Conservation (phyloP, 495 filamentous ascomycete species). For the Cercophora samala region DNA sequence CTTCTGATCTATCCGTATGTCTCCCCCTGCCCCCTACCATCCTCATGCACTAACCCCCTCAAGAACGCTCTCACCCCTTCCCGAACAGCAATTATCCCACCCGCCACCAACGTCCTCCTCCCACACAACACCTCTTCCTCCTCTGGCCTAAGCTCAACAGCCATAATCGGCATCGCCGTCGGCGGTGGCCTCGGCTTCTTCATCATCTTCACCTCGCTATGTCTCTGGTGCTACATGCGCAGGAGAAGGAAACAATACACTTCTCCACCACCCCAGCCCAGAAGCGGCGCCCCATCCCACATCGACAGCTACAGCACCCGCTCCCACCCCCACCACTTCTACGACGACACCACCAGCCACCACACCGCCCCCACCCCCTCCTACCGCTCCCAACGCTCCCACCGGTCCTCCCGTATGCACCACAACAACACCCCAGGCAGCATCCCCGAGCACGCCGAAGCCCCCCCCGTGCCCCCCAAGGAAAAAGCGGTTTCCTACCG, state of each 20-base stretch:
- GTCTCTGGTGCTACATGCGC: constrained; percentile 26
- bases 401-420: not conserved
- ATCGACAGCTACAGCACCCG: not conserved
- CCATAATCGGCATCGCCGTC: constrained; percentile 31
- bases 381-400: not conserved
- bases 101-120: constrained; percentile 9
- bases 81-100: constrained; percentile 4
- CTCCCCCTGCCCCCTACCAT: not conserved
- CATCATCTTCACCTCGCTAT: constrained; percentile 16
- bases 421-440: not conserved
- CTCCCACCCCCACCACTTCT: not conserved
- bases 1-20: constrained; percentile 9
- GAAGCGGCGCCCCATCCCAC: not conserved
- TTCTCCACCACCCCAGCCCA: not conserved
- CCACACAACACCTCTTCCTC: constrained; percentile 8
- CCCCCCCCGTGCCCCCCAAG: constrained; percentile 31
- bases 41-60: not conserved
- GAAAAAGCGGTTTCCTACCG: constrained; percentile 14
- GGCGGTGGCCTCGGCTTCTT: constrained; percentile 27
- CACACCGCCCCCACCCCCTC: not conserved
- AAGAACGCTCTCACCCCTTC: not conserved
- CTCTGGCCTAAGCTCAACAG: constrained; percentile 24
- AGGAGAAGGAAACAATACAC: constrained; percentile 16
- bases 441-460: not conserved
- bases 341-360: not conserved